Evolutionary conservation across 257 asterid species (phyloP).

Genomic region (Solanum phureja): DNA sequence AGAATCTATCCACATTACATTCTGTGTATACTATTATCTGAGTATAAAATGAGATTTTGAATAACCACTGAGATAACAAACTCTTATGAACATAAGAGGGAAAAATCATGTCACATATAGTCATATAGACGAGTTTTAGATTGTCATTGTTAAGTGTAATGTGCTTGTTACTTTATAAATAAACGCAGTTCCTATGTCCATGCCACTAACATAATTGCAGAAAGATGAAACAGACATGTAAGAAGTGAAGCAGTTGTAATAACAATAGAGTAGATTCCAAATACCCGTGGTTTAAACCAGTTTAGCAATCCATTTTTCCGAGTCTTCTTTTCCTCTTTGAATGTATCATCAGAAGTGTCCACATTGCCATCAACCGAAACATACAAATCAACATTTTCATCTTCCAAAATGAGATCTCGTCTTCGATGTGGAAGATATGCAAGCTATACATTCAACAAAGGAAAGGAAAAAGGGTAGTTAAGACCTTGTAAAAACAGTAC

Average conservation of each 20-base stretch:
- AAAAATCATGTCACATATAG: not conserved
- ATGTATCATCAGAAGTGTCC: slow-evolving; percentile 49
- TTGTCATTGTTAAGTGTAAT: not conserved
- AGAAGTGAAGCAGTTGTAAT: not conserved
- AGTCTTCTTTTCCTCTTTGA: slow-evolving; percentile 69
- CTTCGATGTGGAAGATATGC: slow-evolving; percentile 99
- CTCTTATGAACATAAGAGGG: not conserved
- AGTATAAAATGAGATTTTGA: not conserved
- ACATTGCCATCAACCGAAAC: slow-evolving; percentile 60
- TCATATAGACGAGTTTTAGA: not conserved
- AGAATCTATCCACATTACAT: not conserved
- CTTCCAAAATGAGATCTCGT: slow-evolving; percentile 82
- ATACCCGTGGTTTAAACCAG: slow-evolving; percentile 88
- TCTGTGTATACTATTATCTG: not conserved
- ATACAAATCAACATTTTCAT: slow-evolving; percentile 55
- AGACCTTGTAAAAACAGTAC: not conserved
- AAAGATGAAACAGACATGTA: not conserved
- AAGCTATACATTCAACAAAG: slow-evolving; percentile 42
- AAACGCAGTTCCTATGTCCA: not conserved
- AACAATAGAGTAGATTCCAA: slow-evolving; percentile 15
- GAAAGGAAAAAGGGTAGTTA: not conserved
- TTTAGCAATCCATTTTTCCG: slow-evolving; percentile 84
- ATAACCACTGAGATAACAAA: not conserved
- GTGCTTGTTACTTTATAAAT: not conserved
- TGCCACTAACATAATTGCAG: not conserved